Base-by-base conservation (phyloP, 1,139 yeast species). In the Protomyces macrosporus region DNA sequence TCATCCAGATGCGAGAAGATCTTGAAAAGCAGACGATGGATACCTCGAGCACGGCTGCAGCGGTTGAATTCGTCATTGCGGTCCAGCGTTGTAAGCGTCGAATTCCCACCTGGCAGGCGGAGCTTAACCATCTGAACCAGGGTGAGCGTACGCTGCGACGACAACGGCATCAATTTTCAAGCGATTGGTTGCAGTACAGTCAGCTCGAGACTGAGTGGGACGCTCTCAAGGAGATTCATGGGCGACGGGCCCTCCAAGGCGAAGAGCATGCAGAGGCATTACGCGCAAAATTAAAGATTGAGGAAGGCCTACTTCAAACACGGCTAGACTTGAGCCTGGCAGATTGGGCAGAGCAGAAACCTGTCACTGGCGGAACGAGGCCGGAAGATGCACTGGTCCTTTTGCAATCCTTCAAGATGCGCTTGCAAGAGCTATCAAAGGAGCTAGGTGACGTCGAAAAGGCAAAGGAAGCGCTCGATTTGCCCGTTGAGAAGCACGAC, bases 171-270 rank as follows among this genome's bases (percentile, higher is more conserved):
- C 78, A 77, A 50, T 80, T 84, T 63, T 82, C 86, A 0, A 58
- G 72, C 0, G 79, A 80, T 35, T 87, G 93, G 89, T 68, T 85
- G 0, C 82, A 77, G 71, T 77, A 78, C 53, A 95, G 87, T 55
- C 95, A 88, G 69, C 69, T 89, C 1, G 85, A 83, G 35, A 79
- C 77, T 65, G 83, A 82, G 62, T 72, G 81, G 65, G 72, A 77
- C 0, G 77, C 82, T 4, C 72, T 88, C 7, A 68, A 71, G 0
- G 79, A 82, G 30, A 73, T 85, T 2, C 67, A 84, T 36, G 70
- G 70, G 0, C 73, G 74, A 42, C 82, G 82, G 67, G 70, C 73
- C 50, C 42, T 34, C 39, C 45, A 58, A 16, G 64, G 67, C 2
- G 51, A 55, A n/a, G 67, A 66, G 45, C 68, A 68, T 33, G 30